Base-by-base conservation (phyloP, 2,329 filamentous ascomycete species). In the Fusarium sulawesiense region DNA sequence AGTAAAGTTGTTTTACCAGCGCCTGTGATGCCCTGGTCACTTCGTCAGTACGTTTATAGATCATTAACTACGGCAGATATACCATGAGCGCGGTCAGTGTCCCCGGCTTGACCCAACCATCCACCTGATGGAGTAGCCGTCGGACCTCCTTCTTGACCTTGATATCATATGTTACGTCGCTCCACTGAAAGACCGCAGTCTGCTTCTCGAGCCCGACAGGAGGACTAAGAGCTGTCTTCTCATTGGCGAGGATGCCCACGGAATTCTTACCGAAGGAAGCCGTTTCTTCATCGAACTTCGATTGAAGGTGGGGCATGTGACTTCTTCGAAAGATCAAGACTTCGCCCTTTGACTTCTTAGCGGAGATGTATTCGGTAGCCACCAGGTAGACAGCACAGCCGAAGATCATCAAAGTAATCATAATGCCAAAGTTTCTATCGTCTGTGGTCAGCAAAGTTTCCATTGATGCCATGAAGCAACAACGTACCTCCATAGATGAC, bases 51-150 rank as follows among this genome's bases (percentile, higher is more conserved):
- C 0, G 9, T 32, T 7, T 9, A 12, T 21, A 3, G 3, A 21
- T 30, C 20, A 14, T 16, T 7, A 0, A 4, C 3, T 9, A 27
- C 4, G 27, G 9, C 4, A 1, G 2, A 57, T 44, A 0, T 37
- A 70, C 92, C 93, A 97, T 97, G 2, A 96, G 84, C 48, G 92
- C 93, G 7, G 93, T 97, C 64, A 96, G 81, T 18, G 92, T 96
- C 47, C 93, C 93, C 1, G 94, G 93, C 78, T 95, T 94, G 68
- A 97, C 93, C 92, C 92, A 97, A 30, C 93, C 93, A 74, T 95
- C 92, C 8, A 97, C 92, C 61, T 94, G 84, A 71, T 97, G 90
- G 41, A 97, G 83, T 73, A 97, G 91, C 21, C 91, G 88, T 12
- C 93, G 86, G 2, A 84, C 81, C 71, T 94, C 88, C 10, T 84